Conservation (phyloP, 78 protist genomes). For the Dictyostelium citrinum region DNA sequence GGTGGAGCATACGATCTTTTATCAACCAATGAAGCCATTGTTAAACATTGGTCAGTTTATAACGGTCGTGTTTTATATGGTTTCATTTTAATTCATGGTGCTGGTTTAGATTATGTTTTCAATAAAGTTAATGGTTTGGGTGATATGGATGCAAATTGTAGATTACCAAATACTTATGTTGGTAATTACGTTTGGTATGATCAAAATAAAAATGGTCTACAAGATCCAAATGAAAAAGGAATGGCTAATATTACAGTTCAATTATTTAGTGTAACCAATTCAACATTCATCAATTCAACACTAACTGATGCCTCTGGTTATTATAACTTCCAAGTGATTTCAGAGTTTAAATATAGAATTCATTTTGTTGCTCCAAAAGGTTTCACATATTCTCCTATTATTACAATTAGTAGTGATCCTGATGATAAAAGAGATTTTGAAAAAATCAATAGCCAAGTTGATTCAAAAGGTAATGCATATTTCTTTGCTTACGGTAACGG, state of each 20-base stretch:
- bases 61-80: background rate
- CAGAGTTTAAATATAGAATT: background rate
- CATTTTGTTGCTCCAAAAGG: background rate
- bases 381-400: background rate
- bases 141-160: slow-evolving; percentile 26
- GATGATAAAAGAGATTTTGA: background rate
- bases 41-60: background rate
- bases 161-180: background rate
- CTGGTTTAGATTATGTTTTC: background rate
- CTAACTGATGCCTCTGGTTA: background rate
- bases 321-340: background rate
- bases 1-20: slow-evolving; percentile 34
- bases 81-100: background rate
- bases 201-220: slow-evolving; percentile 2
- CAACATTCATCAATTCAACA: background rate
- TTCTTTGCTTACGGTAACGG: background rate
- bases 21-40: background rate
- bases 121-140: slow-evolving; percentile 44
- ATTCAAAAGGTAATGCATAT: background rate
- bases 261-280: background rate
- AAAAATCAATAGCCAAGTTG: background rate
- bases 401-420: background rate
- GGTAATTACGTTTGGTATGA: slow-evolving; percentile 51
- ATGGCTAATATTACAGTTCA: background rate
- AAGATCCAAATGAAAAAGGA: slow-evolving; percentile 14